These are phyloP conservation scores for Agapanthus africanus DNA, from an alignment of 106 monocot genomes.

Conservation along the genomic window DNA sequence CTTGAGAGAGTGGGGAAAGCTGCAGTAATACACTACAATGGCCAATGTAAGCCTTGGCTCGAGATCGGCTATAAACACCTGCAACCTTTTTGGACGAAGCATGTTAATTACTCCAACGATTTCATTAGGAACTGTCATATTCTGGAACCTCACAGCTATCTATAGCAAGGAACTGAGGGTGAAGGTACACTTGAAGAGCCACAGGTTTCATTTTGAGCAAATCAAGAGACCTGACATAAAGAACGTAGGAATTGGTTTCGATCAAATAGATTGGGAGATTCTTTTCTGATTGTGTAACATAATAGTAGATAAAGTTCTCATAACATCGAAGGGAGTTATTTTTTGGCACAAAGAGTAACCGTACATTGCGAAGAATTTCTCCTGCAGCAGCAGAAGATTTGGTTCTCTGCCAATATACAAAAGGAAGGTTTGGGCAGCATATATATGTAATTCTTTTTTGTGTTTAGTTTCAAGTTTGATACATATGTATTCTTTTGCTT, in stretches of 20 bases:
- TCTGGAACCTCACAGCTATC: constrained; percentile 41
- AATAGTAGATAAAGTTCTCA: too few relatives aligned
- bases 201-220: background rate
- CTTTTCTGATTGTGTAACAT: constrained; percentile 26
- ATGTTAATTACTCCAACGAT: constrained; percentile 86
- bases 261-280: constrained; percentile 8
- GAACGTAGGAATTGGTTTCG: too few relatives aligned
- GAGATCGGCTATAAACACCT: constrained; percentile 84
- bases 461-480: background rate
- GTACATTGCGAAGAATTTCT: background rate
- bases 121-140: constrained; percentile 87
- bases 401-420: background rate
- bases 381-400: background rate
- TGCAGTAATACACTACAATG: constrained; percentile 92
- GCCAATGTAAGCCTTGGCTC: constrained; percentile 88
- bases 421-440: background rate
- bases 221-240: background rate
- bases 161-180: constrained; percentile 23
- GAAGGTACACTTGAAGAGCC: constrained; percentile 64
- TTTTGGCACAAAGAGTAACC: constrained; percentile 5
- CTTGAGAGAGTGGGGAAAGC: constrained; percentile 42
- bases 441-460: background rate
- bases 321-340: background rate
- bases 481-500: too few relatives aligned
- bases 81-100: constrained; percentile 75